Evolutionary conservation across 495 filamentous ascomycete genomes (phyloP).

Genomic region (Trichoderma reesei): DNA sequence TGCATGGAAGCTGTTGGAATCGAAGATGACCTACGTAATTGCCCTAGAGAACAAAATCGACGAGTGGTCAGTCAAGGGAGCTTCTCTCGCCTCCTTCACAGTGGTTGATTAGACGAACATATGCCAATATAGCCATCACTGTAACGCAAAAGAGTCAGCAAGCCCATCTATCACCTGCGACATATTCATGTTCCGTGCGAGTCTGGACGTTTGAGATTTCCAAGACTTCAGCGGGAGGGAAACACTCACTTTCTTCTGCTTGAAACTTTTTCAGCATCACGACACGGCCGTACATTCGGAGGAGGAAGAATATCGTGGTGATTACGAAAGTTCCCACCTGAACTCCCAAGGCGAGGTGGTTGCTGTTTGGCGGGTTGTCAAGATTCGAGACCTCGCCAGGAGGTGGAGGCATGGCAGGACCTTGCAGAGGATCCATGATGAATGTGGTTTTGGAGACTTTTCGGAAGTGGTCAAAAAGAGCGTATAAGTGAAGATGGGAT

Average conservation of each 20-base stretch:
- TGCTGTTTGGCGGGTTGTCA: slow-evolving; percentile 21
- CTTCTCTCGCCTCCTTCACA: background rate
- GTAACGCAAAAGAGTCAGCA: background rate
- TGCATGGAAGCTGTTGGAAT: too few relatives aligned
- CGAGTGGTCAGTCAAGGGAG: background rate
- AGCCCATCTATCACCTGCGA: slow-evolving; percentile 12
- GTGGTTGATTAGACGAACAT: slow-evolving; percentile 12
- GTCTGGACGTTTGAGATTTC: too few relatives aligned
- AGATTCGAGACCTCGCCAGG: slow-evolving; percentile 17
- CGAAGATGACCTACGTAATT: too few relatives aligned
- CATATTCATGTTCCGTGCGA: background rate
- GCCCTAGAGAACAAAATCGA: background rate
- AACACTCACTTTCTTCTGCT: slow-evolving; percentile 5
- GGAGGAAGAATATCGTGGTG: slow-evolving; percentile 14
- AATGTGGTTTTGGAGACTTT: background rate
- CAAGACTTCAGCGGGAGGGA: background rate
- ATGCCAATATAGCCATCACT: slow-evolving; percentile 19
- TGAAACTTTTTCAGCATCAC: slow-evolving; percentile 14
- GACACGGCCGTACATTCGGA: slow-evolving; percentile 16
- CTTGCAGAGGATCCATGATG: background rate
- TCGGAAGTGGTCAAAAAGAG: background rate
- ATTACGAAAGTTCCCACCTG: slow-evolving; percentile 15
- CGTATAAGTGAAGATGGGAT: background rate
- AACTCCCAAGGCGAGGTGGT: slow-evolving; percentile 17
- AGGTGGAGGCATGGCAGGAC: slow-evolving; percentile 21